Conservation (phyloP, 805 yeast genomes). For the Cyberlindnera maclurae region DNA sequence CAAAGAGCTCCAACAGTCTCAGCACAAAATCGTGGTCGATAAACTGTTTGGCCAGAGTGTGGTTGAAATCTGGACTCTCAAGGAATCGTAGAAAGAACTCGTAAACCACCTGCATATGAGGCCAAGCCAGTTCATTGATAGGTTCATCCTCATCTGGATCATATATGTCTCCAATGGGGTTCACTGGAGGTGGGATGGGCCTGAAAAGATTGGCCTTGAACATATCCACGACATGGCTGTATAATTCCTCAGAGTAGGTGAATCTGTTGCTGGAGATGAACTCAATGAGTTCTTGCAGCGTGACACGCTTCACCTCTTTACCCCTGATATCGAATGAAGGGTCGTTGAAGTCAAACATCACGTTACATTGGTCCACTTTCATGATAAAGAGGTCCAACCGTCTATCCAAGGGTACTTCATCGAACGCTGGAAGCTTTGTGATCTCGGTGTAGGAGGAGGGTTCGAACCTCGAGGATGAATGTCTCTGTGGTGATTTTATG, state of each 20-base stretch:
- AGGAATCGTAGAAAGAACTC: slow-evolving; percentile 90
- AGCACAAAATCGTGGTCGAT: slow-evolving; percentile 88
- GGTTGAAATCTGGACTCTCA: slow-evolving; percentile 92
- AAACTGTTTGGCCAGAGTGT: slow-evolving; percentile 85
- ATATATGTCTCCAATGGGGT: slow-evolving; percentile 91
- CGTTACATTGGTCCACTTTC: slow-evolving; percentile 90
- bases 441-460: slow-evolving; percentile 60
- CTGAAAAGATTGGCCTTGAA: slow-evolving; percentile 83
- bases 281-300: slow-evolving; percentile 83
- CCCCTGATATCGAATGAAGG: slow-evolving; percentile 89
- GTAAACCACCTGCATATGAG: slow-evolving; percentile 95
- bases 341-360: slow-evolving; percentile 89
- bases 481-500: slow-evolving; percentile 81
- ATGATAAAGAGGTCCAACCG: slow-evolving; percentile 73
- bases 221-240: slow-evolving; percentile 82
- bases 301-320: slow-evolving; percentile 82
- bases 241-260: slow-evolving; percentile 85
- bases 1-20: slow-evolving; percentile 79
- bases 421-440: slow-evolving; percentile 76
- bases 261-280: slow-evolving; percentile 79
- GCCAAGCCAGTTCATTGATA: slow-evolving; percentile 94
- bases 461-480: slow-evolving; percentile 87
- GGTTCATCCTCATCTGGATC: slow-evolving; percentile 99
- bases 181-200: slow-evolving; percentile 97
- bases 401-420: slow-evolving; percentile 80